Base-by-base conservation (phyloP, 768 basidiomycete genomes). In the Tulasnella sp. region DNA sequence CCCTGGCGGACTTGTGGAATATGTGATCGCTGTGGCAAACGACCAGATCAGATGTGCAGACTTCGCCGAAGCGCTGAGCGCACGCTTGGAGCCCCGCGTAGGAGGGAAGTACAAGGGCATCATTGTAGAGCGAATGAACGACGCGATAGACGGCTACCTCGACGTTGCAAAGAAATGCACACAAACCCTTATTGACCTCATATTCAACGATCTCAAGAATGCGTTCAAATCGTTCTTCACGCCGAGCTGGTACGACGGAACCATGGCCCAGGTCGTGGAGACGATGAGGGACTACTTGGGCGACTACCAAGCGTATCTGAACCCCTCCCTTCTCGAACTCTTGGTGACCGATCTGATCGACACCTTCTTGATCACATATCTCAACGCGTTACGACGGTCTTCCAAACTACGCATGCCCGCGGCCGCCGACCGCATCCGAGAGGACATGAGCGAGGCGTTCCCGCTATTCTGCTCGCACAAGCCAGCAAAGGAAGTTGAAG, bases 131-230 rank as follows among this genome's bases (percentile, higher is more conserved):
- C 78, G 82, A 41, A 74, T 98, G 50, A 97, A 96, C 72, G 86
- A 94, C 62, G 92, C 93, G 32, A 97, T 98, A 63, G 94, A 99
- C 67, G 96, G 96, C 2, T 98, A 93, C 69, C 79, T 98, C 61
- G 96, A 99, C 69, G 90, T 98, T 36, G 93, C 93, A 51, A 98
- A 98, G 75, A 89, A 88, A 68, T 98, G 93, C 74, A 91, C 86
- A 19, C 87, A 94, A 64, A 85, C 86, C 0, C 79, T 99, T 57
- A 92, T 99, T 65, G 86, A 88, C 63, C 81, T 94, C 64, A 83
- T 98, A 64, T 91, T 96, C 74, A 87, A 96, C 69, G 96, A 98
- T 67, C 72, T 98, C 63, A 88, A 84, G 67, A 81, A 85, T 0
- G 93, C 86, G 8, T 85, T 81, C 14, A 91, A 88, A 67, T 75